A percentile compares a stretch with the other conserved stretches of the same genome.
phyloP scores from a whole-genome alignment of 768 basidiomycete genomes.

The Agaricus subrufescens region DNA sequence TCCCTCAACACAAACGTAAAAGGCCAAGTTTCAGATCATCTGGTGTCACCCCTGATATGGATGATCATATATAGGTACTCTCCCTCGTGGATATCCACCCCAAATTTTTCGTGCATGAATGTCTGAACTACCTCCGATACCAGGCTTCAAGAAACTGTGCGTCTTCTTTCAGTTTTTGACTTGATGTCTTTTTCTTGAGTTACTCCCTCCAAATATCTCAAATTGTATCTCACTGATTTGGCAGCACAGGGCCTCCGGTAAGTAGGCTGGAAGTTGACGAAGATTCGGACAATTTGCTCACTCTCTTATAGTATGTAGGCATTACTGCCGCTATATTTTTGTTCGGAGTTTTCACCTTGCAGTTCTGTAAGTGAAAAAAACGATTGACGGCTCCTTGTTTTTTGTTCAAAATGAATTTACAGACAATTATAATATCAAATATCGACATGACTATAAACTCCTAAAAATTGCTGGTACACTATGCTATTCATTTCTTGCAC shows the following conservation, averaged over 20 bases:
- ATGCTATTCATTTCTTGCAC: background rate
- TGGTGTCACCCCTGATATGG: too few species aligned
- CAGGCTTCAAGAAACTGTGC: too few species aligned
- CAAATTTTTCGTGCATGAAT: too few species aligned
- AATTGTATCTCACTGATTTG: background rate
- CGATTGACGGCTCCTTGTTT: background rate
- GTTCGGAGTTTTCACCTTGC: background rate
- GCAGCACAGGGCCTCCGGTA: background rate
- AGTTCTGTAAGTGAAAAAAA: background rate
- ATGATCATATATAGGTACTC: too few species aligned
- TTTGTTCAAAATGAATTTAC: background rate
- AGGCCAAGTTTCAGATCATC: too few species aligned
- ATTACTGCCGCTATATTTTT: background rate
- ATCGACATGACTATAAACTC: background rate
- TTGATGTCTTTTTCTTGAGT: too few species aligned
- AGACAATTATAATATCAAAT: conserved; percentile 5
- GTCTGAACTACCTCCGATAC: too few species aligned
- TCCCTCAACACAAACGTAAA: too few species aligned
- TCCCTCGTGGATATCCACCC: too few species aligned
- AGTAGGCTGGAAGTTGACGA: background rate
- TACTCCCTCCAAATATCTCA: too few species aligned
- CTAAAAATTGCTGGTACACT: background rate
- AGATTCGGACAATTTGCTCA: too few species aligned
- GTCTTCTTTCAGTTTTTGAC: too few species aligned
- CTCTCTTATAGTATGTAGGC: background rate